Evolutionary conservation across 139 green algal genomes (phyloP).

Genomic region (Chlorella sp.): DNA sequence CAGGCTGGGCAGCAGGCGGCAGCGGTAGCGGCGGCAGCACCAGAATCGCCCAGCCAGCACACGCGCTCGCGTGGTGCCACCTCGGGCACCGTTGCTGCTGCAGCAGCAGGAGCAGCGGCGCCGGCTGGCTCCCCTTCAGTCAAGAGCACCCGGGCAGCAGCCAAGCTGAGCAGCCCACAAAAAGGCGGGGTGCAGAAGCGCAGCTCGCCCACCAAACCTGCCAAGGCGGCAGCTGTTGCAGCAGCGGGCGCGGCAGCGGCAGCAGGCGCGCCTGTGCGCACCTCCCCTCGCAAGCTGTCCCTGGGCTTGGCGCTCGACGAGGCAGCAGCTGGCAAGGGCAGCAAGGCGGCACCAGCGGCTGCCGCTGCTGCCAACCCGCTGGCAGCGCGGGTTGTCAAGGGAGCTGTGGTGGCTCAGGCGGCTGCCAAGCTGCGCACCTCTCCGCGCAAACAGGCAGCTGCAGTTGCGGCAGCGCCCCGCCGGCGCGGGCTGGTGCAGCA

Average conservation of each 20-base stretch:
- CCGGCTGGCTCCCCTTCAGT: not conserved
- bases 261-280: not conserved
- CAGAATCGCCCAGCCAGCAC: not conserved
- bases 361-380: not conserved
- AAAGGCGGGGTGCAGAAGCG: constrained; percentile 21
- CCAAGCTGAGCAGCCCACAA: constrained; percentile 26
- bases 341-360: not conserved
- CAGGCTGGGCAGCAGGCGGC: not conserved
- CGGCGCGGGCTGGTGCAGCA: not conserved
- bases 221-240: too few relatives aligned
- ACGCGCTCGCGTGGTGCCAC: too few relatives aligned
- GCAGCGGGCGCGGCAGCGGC: not conserved
- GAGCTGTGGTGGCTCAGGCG: not conserved
- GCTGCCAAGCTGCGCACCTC: too few relatives aligned
- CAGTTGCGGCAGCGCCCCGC: not conserved
- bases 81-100: too few relatives aligned
- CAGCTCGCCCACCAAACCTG: not conserved
- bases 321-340: not conserved
- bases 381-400: constrained; percentile 3
- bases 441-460: not conserved
- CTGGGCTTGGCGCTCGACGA: not conserved
- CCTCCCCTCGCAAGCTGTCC: not conserved
- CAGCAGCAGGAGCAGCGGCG: not conserved
- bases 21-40: not conserved
- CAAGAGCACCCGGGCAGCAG: not conserved